Base-by-base conservation (phyloP, 192 early-diverging fungal species). In the Gryganskiella cystojenkinii region DNA sequence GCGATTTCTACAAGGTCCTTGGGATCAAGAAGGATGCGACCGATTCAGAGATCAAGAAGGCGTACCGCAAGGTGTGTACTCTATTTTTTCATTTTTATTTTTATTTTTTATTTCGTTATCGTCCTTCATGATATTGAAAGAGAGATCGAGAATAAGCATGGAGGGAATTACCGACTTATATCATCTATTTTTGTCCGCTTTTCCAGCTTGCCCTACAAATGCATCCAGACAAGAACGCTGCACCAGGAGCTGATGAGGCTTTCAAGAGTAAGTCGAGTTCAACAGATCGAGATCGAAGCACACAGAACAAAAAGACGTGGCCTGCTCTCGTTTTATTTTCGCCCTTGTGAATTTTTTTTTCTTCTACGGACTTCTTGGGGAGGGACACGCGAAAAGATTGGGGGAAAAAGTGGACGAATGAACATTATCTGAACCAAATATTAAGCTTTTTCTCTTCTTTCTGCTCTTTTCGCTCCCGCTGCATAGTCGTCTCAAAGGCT, bases 191-290 rank as follows among this genome's bases (percentile, higher is more conserved):
- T 85, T 56, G 10, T 57, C 13, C 54, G n/a, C 11, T 15, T 19
- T 25, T 31, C 44, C 70, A 94, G 89, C 87, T 96, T 50, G 97
- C 97, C 11, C 87, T 99, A 45, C 88, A 93, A 65, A 96, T 94
- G 76, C 97, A 99, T 73, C 97, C 97, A 3, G 97, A 99, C 67
- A 99, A 99, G 78, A 98, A 97, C 61, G 89, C 85, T 3, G 96
- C 97, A 7, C 95, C 96, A 3, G 95, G 97, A 17, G 95, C 96
- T 7, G 96, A 97, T 45, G 95, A 97, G 79, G 95, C 97, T 0
- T 99, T 98, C 68, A 97, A 98, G 83, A 86, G 92, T 93, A 81
- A 42, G 82, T 71, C 20, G 47, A 43, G n/a, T 11, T 19, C 27
- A 19, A 33, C 7, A 46, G 0, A 0, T 56, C n/a, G 19, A 30